A percentile compares a stretch with the other conserved stretches of the same genome.
Conservation (phyloP, 371 early-diverging fungal species). For the Smittium culicis region DNA sequence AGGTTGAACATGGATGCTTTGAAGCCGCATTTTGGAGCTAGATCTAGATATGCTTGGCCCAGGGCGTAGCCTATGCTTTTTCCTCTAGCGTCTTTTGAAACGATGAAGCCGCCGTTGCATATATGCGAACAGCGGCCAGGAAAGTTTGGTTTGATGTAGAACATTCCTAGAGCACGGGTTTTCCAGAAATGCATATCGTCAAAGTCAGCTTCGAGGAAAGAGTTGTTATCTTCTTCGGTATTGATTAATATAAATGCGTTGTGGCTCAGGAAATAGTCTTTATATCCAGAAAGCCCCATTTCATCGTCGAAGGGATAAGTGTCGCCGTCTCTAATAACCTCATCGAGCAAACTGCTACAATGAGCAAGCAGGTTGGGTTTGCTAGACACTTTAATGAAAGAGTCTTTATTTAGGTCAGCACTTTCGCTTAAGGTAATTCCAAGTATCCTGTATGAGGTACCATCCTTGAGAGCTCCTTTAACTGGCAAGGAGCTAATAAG, state of each 20-base stretch:
- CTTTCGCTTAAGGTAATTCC: neutral
- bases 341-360: neutral
- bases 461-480: neutral
- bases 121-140: constrained; percentile 8
- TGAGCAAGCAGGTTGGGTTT: neutral
- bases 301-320: constrained; percentile 4
- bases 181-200: neutral
- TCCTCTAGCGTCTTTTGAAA: neutral
- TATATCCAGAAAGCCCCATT: constrained; percentile 5
- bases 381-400: neutral
- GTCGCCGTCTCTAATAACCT: constrained; percentile 4
- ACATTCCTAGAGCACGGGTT: neutral
- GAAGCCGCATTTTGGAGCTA: neutral
- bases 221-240: neutral
- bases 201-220: neutral
- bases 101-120: constrained; percentile 8
- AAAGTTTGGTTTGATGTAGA: constrained; percentile 9
- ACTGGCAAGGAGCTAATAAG: neutral
- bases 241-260: constrained; percentile 4
- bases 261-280: neutral
- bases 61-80: neutral
- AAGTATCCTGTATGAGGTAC: neutral
- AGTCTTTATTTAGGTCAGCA: neutral
- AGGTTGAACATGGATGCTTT: constrained; percentile 4
- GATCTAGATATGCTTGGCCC: neutral